Percentiles rank a stretch among this genome's conserved stretches.
Conservation (phyloP, 2,329 filamentous ascomycete genomes). For the Pestalotiopsis sp. region DNA sequence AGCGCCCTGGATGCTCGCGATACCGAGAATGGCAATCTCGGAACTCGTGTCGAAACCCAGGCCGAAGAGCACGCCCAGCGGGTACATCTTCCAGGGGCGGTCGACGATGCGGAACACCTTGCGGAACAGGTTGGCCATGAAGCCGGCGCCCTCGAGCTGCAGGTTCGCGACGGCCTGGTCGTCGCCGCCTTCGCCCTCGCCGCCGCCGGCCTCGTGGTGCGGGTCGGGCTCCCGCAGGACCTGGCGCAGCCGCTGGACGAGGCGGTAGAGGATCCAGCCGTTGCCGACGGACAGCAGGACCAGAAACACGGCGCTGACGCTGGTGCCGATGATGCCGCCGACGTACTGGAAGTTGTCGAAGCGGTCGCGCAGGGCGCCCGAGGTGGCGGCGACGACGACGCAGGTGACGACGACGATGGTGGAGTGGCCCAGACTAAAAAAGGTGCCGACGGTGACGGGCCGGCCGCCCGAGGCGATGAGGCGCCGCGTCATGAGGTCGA, state of each 20-base stretch:
- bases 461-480: conserved; percentile 83
- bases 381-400: conserved; percentile 88
- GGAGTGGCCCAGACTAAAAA: conserved; percentile 91
- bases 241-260: conserved; percentile 68
- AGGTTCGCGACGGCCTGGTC: conserved; percentile 51
- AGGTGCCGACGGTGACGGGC: conserved; percentile 91
- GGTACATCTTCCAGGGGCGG: conserved; percentile 94
- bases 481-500: conserved; percentile 91
- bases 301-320: conserved; percentile 81
- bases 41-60: conserved; percentile 95
- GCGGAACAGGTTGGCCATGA: conserved; percentile 72
- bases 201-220: conserved; percentile 29
- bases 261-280: conserved; percentile 78
- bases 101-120: conserved; percentile 76
- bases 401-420: conserved; percentile 92
- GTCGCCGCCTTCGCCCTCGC: conserved; percentile 20
- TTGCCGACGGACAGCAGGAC: conserved; percentile 84
- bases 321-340: conserved; percentile 87
- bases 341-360: conserved; percentile 81
- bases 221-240: conserved; percentile 52
- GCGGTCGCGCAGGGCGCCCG: conserved; percentile 76
- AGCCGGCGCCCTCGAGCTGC: conserved; percentile 75
- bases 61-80: conserved; percentile 84
- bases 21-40: conserved; percentile 89
- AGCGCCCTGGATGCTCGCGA: conserved; percentile 83